phyloP scores from a whole-genome alignment of 192 early-diverging fungal genomes.

The Coemansia sp. region DNA sequence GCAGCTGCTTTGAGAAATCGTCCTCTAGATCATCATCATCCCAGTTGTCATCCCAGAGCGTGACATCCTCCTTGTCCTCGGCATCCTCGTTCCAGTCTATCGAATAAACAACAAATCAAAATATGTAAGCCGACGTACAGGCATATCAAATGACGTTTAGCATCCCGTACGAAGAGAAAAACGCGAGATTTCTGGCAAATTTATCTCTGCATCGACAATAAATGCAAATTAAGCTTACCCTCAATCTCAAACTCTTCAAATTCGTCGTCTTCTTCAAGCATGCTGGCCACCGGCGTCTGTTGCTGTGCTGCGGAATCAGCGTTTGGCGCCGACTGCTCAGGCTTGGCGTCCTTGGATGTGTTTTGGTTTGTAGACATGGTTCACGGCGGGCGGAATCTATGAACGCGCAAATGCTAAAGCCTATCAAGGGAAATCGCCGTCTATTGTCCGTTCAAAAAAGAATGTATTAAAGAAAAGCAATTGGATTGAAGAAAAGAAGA shows the following conservation, averaged over 20 bases:
- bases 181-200: not conserved
- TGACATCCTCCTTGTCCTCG: conserved; percentile 67
- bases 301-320: conserved; percentile 11
- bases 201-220: too few relatives aligned
- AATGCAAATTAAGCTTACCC: conserved; percentile 56
- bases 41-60: conserved; percentile 89
- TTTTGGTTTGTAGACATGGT: conserved; percentile 29
- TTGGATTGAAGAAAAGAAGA: not conserved
- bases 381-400: not conserved
- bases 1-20: conserved; percentile 89
- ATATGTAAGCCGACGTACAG: not conserved
- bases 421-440: not conserved
- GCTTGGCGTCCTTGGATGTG: conserved; percentile 12
- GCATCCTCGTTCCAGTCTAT: conserved; percentile 83
- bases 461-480: not conserved
- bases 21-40: conserved; percentile 90
- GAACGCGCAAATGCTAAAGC: not conserved
- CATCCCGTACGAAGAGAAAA: not conserved
- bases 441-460: not conserved
- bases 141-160: not conserved
- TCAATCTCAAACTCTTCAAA: conserved; percentile 92
- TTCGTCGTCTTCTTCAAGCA: conserved; percentile 91
- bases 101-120: not conserved
- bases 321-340: conserved; percentile 10
- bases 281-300: conserved; percentile 60